Conservation (phyloP, 257 asterid species). For the Dorcoceras hygrometricum region DNA sequence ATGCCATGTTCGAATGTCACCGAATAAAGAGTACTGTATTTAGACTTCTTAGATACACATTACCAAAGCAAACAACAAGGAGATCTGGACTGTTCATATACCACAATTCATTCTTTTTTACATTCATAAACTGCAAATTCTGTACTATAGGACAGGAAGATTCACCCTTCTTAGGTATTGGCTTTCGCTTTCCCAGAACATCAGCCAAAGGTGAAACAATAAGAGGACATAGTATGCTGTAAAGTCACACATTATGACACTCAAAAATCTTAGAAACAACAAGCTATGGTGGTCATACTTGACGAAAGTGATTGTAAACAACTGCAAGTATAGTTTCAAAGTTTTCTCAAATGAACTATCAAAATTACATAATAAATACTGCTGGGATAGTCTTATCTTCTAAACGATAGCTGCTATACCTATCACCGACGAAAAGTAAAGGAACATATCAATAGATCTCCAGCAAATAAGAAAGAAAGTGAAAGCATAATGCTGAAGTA, state of each 20-base stretch:
- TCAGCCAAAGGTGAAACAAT: neutral
- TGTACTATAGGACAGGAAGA: neutral
- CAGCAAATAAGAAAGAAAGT: neutral
- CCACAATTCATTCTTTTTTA: no score
- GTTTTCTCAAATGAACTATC: neutral
- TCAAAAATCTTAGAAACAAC: neutral
- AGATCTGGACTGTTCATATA: neutral
- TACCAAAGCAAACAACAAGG: neutral
- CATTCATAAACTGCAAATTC: neutral
- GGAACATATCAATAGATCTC: neutral
- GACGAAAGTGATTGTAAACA: neutral
- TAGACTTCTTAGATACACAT: neutral
- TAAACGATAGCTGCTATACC: neutral
- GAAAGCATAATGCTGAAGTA: neutral
- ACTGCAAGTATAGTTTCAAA: neutral
- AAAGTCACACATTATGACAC: neutral
- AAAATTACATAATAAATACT: neutral
- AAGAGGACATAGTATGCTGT: neutral
- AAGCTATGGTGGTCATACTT: neutral
- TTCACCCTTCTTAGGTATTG: neutral
- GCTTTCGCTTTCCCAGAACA: no score
- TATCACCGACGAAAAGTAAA: neutral
- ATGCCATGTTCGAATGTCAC: neutral
- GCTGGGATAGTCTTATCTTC: neutral
- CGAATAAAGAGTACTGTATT: neutral